A percentile compares a stretch with the other conserved stretches of the same genome.
These are phyloP conservation scores for Mycena sp. DNA, from an alignment of 1,284 basidiomycete species.

Conservation along the genomic window DNA sequence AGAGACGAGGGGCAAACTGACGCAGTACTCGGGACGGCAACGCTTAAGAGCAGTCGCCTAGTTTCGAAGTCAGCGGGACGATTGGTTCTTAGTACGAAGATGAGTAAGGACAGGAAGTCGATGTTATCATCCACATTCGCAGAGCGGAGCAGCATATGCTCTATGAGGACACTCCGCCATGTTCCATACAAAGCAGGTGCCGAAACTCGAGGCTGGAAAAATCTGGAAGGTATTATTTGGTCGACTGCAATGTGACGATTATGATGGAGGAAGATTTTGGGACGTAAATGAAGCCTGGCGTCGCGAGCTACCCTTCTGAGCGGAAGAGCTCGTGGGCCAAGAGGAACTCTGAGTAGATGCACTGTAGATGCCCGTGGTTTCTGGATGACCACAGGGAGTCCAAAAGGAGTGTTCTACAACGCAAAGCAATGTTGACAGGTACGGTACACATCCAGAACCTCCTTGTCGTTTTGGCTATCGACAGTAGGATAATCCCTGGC, in stretches of 20 bases:
- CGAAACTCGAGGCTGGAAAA: slow-evolving; percentile 23
- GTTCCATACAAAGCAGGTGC: slow-evolving; percentile 21
- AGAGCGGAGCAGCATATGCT: slow-evolving; percentile 13
- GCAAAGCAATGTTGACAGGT: slow-evolving; percentile 7
- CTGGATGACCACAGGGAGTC: neutral
- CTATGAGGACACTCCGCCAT: slow-evolving; percentile 2
- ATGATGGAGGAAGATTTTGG: slow-evolving; percentile 14
- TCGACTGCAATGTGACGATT: neutral
- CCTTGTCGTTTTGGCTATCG: slow-evolving; percentile 9
- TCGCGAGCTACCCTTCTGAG: slow-evolving; percentile 51
- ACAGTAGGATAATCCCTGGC: neutral
- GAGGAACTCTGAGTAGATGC: too few species aligned
- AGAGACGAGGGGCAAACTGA: slow-evolving; percentile 6
- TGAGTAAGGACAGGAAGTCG: slow-evolving; percentile 24
- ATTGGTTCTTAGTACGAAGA: slow-evolving; percentile 7
- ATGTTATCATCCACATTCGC: slow-evolving; percentile 4
- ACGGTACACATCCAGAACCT: neutral
- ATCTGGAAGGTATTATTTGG: slow-evolving; percentile 15
- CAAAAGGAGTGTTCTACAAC: neutral
- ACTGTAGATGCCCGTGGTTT: slow-evolving; percentile 1
- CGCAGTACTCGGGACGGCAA: slow-evolving; percentile 16
- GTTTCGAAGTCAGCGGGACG: slow-evolving; percentile 20
- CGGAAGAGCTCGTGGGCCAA: slow-evolving; percentile 14
- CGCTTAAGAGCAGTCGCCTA: slow-evolving; percentile 18
- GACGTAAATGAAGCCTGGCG: slow-evolving; percentile 17